Conservation (phyloP, 768 basidiomycete genomes). For the Boletus edulis region DNA sequence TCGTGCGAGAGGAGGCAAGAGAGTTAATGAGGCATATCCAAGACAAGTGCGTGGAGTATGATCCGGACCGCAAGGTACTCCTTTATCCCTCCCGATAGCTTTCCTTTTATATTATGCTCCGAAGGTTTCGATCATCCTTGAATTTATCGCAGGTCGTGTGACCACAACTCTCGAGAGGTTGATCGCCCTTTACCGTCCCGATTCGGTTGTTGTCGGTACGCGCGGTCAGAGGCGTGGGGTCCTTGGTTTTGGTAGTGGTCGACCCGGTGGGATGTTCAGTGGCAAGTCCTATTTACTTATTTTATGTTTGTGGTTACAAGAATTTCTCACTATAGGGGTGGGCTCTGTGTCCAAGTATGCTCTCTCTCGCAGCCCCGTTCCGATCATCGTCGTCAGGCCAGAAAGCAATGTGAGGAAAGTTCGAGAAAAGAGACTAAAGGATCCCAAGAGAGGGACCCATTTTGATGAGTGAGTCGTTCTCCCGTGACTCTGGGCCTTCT, state of each 20-base stretch:
- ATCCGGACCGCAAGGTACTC: conserved; percentile 69
- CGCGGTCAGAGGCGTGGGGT: conserved; percentile 57
- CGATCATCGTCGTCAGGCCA: conserved; percentile 92
- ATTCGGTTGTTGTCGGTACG: conserved; percentile 91
- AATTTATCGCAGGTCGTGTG: conserved; percentile 90
- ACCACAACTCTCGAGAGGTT: conserved; percentile 89
- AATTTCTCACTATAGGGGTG: conserved; percentile 48
- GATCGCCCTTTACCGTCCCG: conserved; percentile 88
- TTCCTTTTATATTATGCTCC: background rate
- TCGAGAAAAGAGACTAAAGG: conserved; percentile 79
- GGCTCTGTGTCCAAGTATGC: conserved; percentile 73
- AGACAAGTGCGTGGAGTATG: conserved; percentile 74
- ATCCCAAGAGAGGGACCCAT: conserved; percentile 85
- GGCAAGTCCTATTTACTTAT: conserved; percentile 7
- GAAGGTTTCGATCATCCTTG: conserved; percentile 86
- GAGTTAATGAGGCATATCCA: conserved; percentile 79
- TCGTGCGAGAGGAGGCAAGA: conserved; percentile 81
- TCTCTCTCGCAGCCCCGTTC: conserved; percentile 89
- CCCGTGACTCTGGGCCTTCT: no score
- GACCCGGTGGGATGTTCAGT: conserved; percentile 24
- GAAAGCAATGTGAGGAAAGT: conserved; percentile 85
- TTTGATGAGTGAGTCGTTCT: conserved; percentile 56
- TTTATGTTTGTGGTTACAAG: background rate
- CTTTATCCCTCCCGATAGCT: background rate
- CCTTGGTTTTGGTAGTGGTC: conserved; percentile 43